Evolutionary conservation across 805 yeast species (phyloP).

Genomic region (Yamadazyma phyllophila): DNA sequence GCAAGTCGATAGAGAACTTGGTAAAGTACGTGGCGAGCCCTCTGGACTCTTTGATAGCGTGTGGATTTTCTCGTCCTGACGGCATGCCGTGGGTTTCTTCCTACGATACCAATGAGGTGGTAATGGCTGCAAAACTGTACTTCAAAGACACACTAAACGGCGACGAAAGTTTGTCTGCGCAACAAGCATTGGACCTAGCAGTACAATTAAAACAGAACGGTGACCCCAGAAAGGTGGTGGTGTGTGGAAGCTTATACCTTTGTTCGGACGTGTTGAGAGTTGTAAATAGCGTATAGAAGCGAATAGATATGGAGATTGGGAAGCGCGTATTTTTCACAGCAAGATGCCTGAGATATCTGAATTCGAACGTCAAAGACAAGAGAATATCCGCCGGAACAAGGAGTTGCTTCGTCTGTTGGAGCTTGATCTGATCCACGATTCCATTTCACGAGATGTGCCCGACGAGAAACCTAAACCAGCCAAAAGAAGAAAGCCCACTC

Average conservation of each 20-base stretch:
- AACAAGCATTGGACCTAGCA: conserved; percentile 15
- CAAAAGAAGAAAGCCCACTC: conserved; percentile 27
- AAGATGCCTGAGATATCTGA: conserved; percentile 45
- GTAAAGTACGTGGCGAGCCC: conserved; percentile 48
- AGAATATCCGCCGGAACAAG: conserved; percentile 80
- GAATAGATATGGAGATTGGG: neutral
- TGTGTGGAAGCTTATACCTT: conserved; percentile 43
- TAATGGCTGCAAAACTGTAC: conserved; percentile 19
- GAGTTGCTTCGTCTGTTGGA: conserved; percentile 71
- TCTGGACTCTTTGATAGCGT: conserved; percentile 58
- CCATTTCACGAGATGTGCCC: conserved; percentile 49
- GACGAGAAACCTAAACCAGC: conserved; percentile 12
- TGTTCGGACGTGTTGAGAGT: conserved; percentile 39
- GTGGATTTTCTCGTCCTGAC: conserved; percentile 67
- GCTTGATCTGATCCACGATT: conserved; percentile 54
- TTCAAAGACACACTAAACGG: conserved; percentile 14
- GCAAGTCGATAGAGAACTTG: conserved; percentile 58
- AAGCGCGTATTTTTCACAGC: neutral
- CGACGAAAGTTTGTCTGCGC: conserved; percentile 11
- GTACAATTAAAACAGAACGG: conserved; percentile 14
- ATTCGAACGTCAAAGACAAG: conserved; percentile 69
- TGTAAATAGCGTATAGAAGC: conserved; percentile 3
- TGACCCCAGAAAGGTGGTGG: conserved; percentile 30
- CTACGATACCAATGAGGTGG: conserved; percentile 25
- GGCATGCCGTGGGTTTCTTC: conserved; percentile 93